Percentiles rank a stretch among this genome's conserved stretches.
phyloP scores from a whole-genome alignment of 768 basidiomycete genomes.

The Suillus sp. region DNA sequence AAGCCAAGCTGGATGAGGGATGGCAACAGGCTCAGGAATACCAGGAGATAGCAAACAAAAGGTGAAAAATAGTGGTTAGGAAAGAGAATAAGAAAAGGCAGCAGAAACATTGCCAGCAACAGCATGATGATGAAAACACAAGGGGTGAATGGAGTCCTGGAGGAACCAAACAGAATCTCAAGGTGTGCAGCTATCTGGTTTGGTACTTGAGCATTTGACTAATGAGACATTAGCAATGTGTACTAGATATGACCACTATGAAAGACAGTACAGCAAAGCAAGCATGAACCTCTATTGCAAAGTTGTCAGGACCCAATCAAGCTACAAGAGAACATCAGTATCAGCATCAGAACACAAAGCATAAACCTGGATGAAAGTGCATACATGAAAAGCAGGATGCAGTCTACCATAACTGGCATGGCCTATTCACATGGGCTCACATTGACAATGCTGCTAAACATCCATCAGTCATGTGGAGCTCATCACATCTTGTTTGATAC shows the following conservation, averaged over 20 bases:
- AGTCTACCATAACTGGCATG: background rate
- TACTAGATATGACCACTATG: background rate
- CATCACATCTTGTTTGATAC: background rate
- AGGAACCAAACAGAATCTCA: background rate
- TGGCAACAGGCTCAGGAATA: background rate
- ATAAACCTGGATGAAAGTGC: background rate
- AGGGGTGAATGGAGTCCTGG: background rate
- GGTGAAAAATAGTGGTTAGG: background rate
- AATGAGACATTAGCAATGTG: background rate
- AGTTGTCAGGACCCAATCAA: background rate
- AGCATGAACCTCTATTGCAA: background rate
- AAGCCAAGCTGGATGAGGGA: background rate
- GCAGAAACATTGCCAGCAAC: background rate
- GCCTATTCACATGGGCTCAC: background rate
- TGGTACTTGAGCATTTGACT: background rate
- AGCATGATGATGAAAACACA: background rate
- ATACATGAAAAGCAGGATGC: background rate
- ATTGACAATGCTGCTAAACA: background rate
- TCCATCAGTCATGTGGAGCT: background rate
- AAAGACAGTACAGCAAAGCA: background rate
- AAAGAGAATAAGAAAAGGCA: background rate
- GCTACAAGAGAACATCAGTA: background rate
- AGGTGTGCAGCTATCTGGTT: background rate
- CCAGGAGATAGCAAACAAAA: background rate
- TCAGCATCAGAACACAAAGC: background rate